These are phyloP conservation scores for Vickermania ingenoplastis DNA, from an alignment of 208 protist genomes.

Conservation along the genomic window DNA sequence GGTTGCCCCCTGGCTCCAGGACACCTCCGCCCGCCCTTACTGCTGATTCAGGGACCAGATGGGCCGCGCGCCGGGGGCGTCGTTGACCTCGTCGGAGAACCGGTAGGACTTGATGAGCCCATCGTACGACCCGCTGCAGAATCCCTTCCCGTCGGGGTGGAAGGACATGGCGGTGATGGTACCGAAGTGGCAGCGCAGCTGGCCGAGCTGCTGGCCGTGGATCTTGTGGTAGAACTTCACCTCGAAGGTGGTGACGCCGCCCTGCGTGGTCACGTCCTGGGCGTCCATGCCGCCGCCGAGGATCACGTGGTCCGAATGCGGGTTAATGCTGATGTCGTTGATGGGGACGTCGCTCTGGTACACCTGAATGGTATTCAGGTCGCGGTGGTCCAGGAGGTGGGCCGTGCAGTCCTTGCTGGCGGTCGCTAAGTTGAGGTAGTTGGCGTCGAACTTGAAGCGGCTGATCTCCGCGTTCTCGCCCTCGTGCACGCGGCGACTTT, in stretches of 20 bases:
- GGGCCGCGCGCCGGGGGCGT: constrained; percentile 43
- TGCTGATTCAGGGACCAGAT: constrained; percentile 61
- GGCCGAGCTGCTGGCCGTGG: constrained; percentile 93
- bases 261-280: constrained; percentile 90
- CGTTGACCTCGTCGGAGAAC: constrained; percentile 91
- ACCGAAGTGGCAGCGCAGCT: constrained; percentile 97
- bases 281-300: constrained; percentile 97
- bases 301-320: constrained; percentile 85
- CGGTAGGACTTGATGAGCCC: constrained; percentile 94
- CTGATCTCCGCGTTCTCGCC: constrained; percentile 52
- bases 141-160: constrained; percentile 92
- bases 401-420: constrained; percentile 92
- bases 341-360: constrained; percentile 95
- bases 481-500: constrained; percentile 52
- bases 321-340: constrained; percentile 95
- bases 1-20: too few relatives aligned
- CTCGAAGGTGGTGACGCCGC: constrained; percentile 90
- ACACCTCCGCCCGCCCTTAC: too few relatives aligned
- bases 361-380: constrained; percentile 88
- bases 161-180: constrained; percentile 96
- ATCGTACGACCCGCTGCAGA: constrained; percentile 92
- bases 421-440: constrained; percentile 90
- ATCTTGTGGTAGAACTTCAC: constrained; percentile 96
- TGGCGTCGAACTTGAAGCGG: constrained; percentile 84
- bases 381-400: constrained; percentile 92